A percentile compares a stretch with the other conserved stretches of the same genome.
Evolutionary conservation across 129 eudicot genomes (phyloP).

Genomic region (Lactuca saligna): DNA sequence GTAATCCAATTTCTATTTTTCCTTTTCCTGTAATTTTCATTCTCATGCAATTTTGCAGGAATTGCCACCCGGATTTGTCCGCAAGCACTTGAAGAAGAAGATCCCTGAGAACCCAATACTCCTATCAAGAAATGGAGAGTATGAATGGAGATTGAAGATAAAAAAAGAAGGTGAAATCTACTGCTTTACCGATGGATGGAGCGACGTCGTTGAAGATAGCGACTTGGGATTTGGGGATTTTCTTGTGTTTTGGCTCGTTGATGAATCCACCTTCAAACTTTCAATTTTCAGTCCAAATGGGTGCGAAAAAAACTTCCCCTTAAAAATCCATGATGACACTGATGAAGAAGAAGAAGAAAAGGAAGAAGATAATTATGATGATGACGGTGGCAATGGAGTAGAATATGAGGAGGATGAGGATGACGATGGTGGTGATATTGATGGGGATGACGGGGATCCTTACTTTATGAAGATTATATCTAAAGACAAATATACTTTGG

Average conservation of each 20-base stretch:
- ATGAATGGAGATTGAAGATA: slow-evolving; percentile 14
- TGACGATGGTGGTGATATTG: neutral
- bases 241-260: slow-evolving; percentile 6
- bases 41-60: slow-evolving; percentile 8
- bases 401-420: neutral
- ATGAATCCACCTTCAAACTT: slow-evolving; percentile 4
- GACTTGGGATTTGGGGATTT: slow-evolving; percentile 24
- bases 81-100: slow-evolving; percentile 11
- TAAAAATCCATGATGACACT: neutral
- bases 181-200: slow-evolving; percentile 19
- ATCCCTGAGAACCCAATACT: slow-evolving; percentile 11
- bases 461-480: slow-evolving; percentile 9
- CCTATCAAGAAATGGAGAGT: slow-evolving; percentile 15
- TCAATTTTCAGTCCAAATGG: slow-evolving; percentile 16
- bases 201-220: slow-evolving; percentile 14
- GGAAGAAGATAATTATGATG: neutral
- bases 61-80: slow-evolving; percentile 23
- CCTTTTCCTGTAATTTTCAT: neutral
- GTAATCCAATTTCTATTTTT: neutral
- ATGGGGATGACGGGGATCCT: slow-evolving; percentile 13
- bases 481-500: neutral
- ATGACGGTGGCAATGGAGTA: neutral
- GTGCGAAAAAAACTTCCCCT: slow-evolving; percentile 4
- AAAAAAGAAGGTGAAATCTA: neutral
- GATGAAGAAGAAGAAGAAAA: neutral